phyloP scores from a whole-genome alignment of 305 asterid genomes.

The Fraxinus albicans region DNA sequence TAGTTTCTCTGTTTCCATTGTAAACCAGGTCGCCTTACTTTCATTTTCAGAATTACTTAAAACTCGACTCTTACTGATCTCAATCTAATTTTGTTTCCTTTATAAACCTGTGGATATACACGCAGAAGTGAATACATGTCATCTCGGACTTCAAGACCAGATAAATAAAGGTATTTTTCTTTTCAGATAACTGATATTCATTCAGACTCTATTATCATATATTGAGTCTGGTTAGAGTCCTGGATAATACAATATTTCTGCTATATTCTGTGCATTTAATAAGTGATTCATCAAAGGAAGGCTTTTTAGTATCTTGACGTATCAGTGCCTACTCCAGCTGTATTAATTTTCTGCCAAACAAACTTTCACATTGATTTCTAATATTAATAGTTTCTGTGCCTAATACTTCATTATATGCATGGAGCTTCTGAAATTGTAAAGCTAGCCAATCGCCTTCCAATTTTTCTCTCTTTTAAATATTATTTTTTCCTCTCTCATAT shows the following conservation, averaged over 20 bases:
- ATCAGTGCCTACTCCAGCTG: not conserved
- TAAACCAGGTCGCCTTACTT: not conserved
- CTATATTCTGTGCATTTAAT: not conserved
- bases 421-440: not conserved
- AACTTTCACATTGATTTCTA: not conserved
- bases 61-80: constrained; percentile 13
- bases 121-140: constrained; percentile 77
- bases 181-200: not conserved
- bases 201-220: not conserved
- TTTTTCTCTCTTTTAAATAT: not conserved
- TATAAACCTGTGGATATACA: constrained; percentile 29
- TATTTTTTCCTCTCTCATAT: not conserved
- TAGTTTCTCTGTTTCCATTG: constrained; percentile 3
- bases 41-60: constrained; percentile 1
- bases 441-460: not conserved
- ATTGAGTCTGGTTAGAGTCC: not conserved
- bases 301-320: not conserved
- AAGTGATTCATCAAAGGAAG: not conserved
- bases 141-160: constrained; percentile 61
- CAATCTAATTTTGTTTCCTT: constrained; percentile 20
- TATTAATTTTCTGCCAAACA: not conserved
- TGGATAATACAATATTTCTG: not conserved
- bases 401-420: not conserved
- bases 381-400: not conserved
- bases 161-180: constrained; percentile 50